Base-by-base conservation (phyloP, 2,329 filamentous ascomycete species). In the Trichophyton schoenleinii region DNA sequence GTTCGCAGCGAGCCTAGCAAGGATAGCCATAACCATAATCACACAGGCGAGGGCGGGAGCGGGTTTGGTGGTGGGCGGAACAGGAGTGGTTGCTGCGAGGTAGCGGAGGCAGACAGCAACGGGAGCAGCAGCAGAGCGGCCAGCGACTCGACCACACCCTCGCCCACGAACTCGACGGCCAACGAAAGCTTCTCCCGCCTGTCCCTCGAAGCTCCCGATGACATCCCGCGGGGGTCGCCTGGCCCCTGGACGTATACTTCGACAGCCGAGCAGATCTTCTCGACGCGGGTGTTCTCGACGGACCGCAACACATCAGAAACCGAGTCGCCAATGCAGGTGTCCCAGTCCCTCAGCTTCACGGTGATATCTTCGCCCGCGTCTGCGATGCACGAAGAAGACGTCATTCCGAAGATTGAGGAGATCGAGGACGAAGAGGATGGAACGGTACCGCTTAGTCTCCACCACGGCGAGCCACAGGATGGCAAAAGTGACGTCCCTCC, bases 371-470 rank as follows among this genome's bases (percentile, higher is more conserved):
- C 67, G 20, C 65, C 63, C 34, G 64, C 66, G 34, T 31, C 65
- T 2, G 63, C 67, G 25, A 42, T 63, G 28, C 65, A 66, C 13
- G 67, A 70, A 61, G 67, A 73, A 61, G 72, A 76, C 31, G 70
- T 80, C 42, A 71, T 75, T 9, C 80, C 80, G 22, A 83, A 83
- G 71, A 71, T 82, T 48, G 81, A 83, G 69, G 80, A 83, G 69
- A 65, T 79, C 22, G 78, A 44, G 41, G 41, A 79, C 60, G 78
- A 78, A 18, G 73, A 79, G 28, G 72, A 73, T 4, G 70, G 73
- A 62, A 71, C 72, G 63, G 63, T 67, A 20, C 61, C 69, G n/a
- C 67, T 69, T 48, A 68, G 68, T 67, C 69, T 66, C 64, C 61
- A 49, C 66, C 70, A 13, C 60, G 22, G 60, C 63, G 38, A 71